Conservation (phyloP, 495 filamentous ascomycete genomes). For the Penicillium coffeae region DNA sequence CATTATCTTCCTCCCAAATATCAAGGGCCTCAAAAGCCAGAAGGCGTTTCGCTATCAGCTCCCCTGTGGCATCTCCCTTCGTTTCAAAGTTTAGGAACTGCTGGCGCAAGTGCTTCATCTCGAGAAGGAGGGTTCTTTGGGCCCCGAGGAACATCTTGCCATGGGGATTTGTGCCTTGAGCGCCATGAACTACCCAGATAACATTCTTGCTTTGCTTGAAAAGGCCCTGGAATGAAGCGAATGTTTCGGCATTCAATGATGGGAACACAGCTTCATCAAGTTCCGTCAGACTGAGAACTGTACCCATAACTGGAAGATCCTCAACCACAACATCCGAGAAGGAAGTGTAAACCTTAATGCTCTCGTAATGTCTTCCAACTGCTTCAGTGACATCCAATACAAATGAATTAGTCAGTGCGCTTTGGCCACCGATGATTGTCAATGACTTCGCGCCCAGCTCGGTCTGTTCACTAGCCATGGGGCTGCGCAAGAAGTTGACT, state of each 20-base stretch:
- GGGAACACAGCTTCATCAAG: constrained; percentile 40
- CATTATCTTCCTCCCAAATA: constrained; percentile 14
- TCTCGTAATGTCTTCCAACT: constrained; percentile 9
- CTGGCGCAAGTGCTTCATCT: constrained; percentile 23
- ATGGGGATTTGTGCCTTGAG: constrained; percentile 29
- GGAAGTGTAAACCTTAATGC: constrained; percentile 7
- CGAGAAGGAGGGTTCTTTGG: constrained; percentile 25
- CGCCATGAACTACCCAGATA: constrained; percentile 37
- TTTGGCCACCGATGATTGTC: constrained; percentile 25
- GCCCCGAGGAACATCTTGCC: constrained; percentile 38
- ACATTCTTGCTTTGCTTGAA: constrained; percentile 34
- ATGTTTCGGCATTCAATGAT: constrained; percentile 20
- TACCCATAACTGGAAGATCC: constrained; percentile 19
- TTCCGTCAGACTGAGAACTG: constrained; percentile 44
- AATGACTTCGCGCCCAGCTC: constrained; percentile 13
- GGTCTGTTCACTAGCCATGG: constrained; percentile 8
- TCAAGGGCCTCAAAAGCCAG: constrained; percentile 22
- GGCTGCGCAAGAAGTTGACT: constrained; percentile 28
- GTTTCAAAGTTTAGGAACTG: constrained; percentile 27
- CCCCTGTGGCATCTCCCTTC: constrained; percentile 3
- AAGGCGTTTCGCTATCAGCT: constrained; percentile 15
- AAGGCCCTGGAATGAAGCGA: constrained; percentile 23
- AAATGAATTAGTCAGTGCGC: constrained; percentile 7
- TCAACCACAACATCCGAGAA: constrained; percentile 10
- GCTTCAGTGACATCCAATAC: constrained; percentile 6